Percentiles rank a stretch among this genome's conserved stretches.
phyloP scores from a whole-genome alignment of 2,329 filamentous ascomycete genomes.

The Cercospora canescens region DNA sequence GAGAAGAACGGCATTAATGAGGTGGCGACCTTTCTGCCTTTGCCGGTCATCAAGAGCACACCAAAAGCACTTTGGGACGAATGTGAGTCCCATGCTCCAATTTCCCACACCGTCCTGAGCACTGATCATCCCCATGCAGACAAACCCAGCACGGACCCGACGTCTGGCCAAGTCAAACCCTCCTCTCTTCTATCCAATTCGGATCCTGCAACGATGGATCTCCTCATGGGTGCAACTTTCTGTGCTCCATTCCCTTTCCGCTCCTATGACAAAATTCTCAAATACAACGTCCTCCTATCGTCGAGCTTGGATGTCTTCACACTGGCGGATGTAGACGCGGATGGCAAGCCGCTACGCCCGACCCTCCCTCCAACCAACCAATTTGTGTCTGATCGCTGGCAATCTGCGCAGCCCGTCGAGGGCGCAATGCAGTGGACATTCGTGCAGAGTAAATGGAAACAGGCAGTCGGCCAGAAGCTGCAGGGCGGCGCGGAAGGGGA shows the following conservation, averaged over 20 bases:
- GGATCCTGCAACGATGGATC: neutral
- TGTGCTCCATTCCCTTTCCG: neutral
- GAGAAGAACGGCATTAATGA: neutral
- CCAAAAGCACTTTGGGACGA: neutral
- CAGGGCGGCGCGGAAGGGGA: neutral
- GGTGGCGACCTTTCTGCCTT: neutral
- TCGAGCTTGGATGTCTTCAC: neutral
- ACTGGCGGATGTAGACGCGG: neutral
- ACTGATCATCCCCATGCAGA: neutral
- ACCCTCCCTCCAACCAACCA: neutral
- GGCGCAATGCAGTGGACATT: neutral
- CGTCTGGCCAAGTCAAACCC: neutral
- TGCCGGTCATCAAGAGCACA: neutral
- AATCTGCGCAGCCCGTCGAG: neutral
- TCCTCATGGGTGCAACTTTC: neutral
- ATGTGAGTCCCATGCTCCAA: neutral
- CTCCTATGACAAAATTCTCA: neutral
- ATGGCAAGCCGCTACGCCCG: neutral
- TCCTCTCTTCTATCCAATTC: neutral
- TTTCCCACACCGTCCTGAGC: too few relatives aligned
- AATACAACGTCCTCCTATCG: slow-evolving; percentile 3
- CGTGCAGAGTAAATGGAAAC: neutral
- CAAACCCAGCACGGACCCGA: neutral
- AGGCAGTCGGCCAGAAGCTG: neutral
- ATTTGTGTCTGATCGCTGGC: neutral